Percentiles rank a stretch among this genome's conserved stretches.
Conservation (phyloP, 2,329 filamentous ascomycete genomes). For the Colletotrichum destructivum region DNA sequence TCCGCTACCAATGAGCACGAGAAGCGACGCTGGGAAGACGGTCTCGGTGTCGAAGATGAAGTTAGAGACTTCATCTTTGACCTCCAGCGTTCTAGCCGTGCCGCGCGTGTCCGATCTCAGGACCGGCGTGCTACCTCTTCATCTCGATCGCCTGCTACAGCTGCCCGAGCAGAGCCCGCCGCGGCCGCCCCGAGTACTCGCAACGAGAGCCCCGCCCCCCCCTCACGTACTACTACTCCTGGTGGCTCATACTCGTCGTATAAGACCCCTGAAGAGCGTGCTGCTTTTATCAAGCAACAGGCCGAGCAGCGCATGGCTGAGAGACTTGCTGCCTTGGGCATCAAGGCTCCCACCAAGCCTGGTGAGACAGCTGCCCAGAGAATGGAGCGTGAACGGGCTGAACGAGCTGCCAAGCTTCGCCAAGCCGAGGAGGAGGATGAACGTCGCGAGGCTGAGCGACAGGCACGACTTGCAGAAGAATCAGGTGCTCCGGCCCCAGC, state of each 20-base stretch:
- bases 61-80: slow-evolving; percentile 99
- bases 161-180: slow-evolving; percentile 57
- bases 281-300: slow-evolving; percentile 96
- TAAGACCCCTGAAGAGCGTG: slow-evolving; percentile 92
- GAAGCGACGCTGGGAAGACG: slow-evolving; percentile 94
- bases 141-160: slow-evolving; percentile 54
- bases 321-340: slow-evolving; percentile 90
- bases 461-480: slow-evolving; percentile 86
- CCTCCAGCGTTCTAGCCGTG: slow-evolving; percentile 87
- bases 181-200: slow-evolving; percentile 62
- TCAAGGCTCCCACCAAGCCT: slow-evolving; percentile 85
- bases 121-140: slow-evolving; percentile 65
- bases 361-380: slow-evolving; percentile 88
- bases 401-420: slow-evolving; percentile 87
- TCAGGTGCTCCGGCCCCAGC: slow-evolving; percentile 74
- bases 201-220: slow-evolving; percentile 63
- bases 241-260: slow-evolving; percentile 84
- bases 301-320: slow-evolving; percentile 98
- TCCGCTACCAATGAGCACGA: slow-evolving; percentile 89
- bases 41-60: slow-evolving; percentile 94
- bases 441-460: slow-evolving; percentile 88
- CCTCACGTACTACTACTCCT: slow-evolving; percentile 69
- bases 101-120: slow-evolving; percentile 76
- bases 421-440: slow-evolving; percentile 96
- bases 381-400: slow-evolving; percentile 88